A percentile compares a stretch with the other conserved stretches of the same genome.
Evolutionary conservation across 106 monocot species (phyloP).

Genomic region (Gastrodia elata): DNA sequence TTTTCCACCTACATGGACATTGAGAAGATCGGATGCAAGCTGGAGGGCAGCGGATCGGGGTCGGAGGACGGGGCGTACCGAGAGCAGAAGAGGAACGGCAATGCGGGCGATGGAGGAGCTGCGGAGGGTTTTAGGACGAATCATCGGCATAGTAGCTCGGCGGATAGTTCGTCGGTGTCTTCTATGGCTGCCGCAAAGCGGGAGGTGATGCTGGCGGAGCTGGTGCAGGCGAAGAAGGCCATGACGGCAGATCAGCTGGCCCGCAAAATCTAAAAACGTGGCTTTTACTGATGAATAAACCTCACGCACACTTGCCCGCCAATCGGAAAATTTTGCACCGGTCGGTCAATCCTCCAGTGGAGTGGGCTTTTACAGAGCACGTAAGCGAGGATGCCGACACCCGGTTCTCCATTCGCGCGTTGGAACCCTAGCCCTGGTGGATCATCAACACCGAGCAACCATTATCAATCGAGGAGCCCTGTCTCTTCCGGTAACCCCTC

Average conservation of each 20-base stretch:
- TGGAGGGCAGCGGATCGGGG: slow-evolving; percentile 47
- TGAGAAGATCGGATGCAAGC: slow-evolving; percentile 53
- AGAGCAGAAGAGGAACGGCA: slow-evolving; percentile 8
- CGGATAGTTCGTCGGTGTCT: slow-evolving; percentile 44
- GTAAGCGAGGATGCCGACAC: background rate
- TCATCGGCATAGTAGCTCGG: slow-evolving; percentile 65
- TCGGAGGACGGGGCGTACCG: slow-evolving; percentile 25
- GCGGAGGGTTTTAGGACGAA: slow-evolving; percentile 20
- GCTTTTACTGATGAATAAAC: too few species aligned
- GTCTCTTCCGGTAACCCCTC: background rate
- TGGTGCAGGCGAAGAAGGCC: slow-evolving; percentile 86
- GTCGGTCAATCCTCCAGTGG: background rate
- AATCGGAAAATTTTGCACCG: background rate
- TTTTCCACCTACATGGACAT: slow-evolving; percentile 85
- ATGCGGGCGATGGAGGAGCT: background rate
- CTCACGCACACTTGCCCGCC: background rate
- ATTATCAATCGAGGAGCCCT: background rate
- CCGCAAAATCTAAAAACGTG: too few species aligned
- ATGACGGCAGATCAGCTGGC: slow-evolving; percentile 78
- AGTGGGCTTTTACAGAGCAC: too few species aligned
- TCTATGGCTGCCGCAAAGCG: slow-evolving; percentile 9
- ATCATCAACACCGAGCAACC: background rate
- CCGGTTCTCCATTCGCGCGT: background rate
- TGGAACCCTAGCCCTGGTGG: slow-evolving; percentile 1
- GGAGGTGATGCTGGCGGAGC: slow-evolving; percentile 38